Evolutionary conservation across 805 yeast species (phyloP).

Genomic region (Helenozyma rhizophorensis): DNA sequence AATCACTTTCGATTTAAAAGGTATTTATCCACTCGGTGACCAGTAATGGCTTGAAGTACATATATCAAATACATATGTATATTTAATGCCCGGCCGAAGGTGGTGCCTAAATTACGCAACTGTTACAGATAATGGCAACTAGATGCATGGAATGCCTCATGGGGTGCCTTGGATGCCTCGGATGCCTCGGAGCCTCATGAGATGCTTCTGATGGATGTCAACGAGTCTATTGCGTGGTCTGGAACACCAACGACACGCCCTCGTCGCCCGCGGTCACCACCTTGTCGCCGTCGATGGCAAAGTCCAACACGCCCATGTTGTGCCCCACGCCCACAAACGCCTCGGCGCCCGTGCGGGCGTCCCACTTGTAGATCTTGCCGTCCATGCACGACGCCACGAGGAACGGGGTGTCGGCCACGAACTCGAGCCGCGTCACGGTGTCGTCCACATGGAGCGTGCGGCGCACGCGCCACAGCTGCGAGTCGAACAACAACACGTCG

Average conservation of each 20-base stretch:
- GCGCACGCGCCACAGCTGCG: slow-evolving; percentile 83
- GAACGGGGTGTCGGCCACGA: slow-evolving; percentile 53
- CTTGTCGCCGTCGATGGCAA: slow-evolving; percentile 63
- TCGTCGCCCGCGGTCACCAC: slow-evolving; percentile 95
- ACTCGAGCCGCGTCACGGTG: slow-evolving; percentile 76
- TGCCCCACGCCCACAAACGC: slow-evolving; percentile 85
- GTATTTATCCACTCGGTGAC: too few relatives aligned
- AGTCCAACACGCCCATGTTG: slow-evolving; percentile 89
- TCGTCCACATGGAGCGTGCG: slow-evolving; percentile 66
- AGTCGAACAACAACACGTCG: slow-evolving; percentile 74
- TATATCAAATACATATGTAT: too few relatives aligned
- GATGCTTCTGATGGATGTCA: too few relatives aligned
- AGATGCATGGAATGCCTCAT: too few relatives aligned
- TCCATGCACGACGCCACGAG: slow-evolving; percentile 76
- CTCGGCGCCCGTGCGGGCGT: slow-evolving; percentile 78
- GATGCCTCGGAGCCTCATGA: too few relatives aligned
- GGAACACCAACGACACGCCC: slow-evolving; percentile 79
- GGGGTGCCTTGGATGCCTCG: too few relatives aligned
- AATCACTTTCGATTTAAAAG: too few relatives aligned
- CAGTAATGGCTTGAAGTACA: too few relatives aligned
- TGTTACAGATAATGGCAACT: too few relatives aligned
- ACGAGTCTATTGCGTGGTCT: slow-evolving; percentile 17
- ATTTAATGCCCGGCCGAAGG: too few relatives aligned
- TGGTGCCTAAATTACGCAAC: too few relatives aligned
- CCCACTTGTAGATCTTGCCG: slow-evolving; percentile 84